Percentiles rank a stretch among this genome's conserved stretches.
These are phyloP conservation scores for Backusella sp. DNA, from an alignment of 192 early-diverging fungal species.

Conservation along the genomic window DNA sequence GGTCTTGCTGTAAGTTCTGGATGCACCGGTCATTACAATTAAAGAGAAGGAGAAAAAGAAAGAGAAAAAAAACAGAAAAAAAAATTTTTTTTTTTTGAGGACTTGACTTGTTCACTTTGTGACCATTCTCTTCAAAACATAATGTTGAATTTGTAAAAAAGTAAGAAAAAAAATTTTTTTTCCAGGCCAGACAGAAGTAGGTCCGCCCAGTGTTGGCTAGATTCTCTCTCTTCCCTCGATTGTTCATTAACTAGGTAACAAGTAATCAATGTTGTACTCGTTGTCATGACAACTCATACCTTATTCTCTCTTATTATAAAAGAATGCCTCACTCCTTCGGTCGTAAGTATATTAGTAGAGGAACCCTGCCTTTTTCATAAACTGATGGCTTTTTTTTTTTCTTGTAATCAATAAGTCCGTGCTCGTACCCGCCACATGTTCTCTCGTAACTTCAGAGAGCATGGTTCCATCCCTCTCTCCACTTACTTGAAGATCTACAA, in stretches of 20 bases:
- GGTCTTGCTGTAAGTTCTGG: constrained; percentile 64
- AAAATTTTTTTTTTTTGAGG: constrained; percentile 8
- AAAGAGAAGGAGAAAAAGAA: constrained; percentile 23
- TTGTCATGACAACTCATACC: background rate
- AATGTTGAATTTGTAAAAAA: background rate
- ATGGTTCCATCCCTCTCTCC: constrained; percentile 90
- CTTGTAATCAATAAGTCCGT: constrained; percentile 53
- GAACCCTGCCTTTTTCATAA: background rate
- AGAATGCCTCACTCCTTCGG: constrained; percentile 28
- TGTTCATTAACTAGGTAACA: background rate
- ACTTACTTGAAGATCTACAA: constrained; percentile 99
- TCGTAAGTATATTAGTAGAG: constrained; percentile 21
- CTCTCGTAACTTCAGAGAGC: constrained; percentile 93
- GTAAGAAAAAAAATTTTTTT: background rate
- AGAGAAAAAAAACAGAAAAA: background rate
- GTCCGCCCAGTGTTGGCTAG: background rate
- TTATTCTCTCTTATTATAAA: background rate
- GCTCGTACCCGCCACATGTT: constrained; percentile 99
- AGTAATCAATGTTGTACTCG: background rate
- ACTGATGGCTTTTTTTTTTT: constrained; percentile 29
- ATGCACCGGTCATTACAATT: constrained; percentile 32
- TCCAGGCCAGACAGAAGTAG: background rate
- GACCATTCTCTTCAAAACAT: background rate
- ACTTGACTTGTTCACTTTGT: background rate
- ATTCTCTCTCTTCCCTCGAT: background rate